Percentiles rank a stretch among this genome's conserved stretches.
phyloP scores from a whole-genome alignment of 129 eudicot species.

The Centrapalus pauciflorus region DNA sequence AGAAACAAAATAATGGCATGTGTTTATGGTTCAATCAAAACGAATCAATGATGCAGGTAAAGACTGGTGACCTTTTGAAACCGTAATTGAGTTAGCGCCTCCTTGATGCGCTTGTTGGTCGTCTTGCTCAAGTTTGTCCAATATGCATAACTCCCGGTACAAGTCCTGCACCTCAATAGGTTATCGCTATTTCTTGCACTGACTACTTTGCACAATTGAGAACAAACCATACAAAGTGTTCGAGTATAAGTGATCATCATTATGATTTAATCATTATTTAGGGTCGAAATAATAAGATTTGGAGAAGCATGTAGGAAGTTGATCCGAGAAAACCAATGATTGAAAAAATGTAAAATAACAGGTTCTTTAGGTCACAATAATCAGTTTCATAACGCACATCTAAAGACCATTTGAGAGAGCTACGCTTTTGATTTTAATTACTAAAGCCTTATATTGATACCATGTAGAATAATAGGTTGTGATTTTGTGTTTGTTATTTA shows the following conservation, averaged over 20 bases:
- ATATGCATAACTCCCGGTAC: slow-evolving; percentile 57
- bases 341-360: no score
- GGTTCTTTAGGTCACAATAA: no score
- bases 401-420: no score
- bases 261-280: no score
- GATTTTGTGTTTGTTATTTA: neutral
- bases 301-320: no score
- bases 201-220: neutral
- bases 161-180: slow-evolving; percentile 53
- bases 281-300: no score
- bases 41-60: no score
- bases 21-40: neutral
- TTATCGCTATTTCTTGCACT: neutral
- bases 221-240: neutral
- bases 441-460: no score
- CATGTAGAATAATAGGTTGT: neutral
- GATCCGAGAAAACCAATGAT: no score
- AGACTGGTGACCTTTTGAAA: slow-evolving; percentile 40
- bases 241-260: no score
- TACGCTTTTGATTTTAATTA: no score
- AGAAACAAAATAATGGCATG: slow-evolving; percentile 2
- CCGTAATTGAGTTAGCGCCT: slow-evolving; percentile 30
- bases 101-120: slow-evolving; percentile 44
- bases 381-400: neutral
- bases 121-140: slow-evolving; percentile 66